Evolutionary conservation across 805 yeast species (phyloP).

Genomic region (Zygosaccharomyces rouxii): DNA sequence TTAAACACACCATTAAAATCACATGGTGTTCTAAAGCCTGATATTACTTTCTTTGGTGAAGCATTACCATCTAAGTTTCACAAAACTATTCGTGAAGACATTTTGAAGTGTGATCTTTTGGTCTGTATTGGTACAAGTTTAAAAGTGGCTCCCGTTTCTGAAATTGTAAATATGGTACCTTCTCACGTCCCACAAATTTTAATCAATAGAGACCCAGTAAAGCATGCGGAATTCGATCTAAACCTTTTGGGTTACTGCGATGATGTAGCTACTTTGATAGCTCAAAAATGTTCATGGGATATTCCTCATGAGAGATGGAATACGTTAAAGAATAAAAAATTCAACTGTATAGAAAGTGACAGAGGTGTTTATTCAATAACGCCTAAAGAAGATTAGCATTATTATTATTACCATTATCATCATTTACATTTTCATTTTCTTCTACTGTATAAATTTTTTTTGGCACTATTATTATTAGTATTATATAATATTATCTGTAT

Average conservation of each 20-base stretch:
- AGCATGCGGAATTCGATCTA: constrained; percentile 75
- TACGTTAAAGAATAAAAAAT: constrained; percentile 23
- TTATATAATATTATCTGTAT: neutral
- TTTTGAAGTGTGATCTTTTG: constrained; percentile 66
- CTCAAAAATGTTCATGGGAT: constrained; percentile 55
- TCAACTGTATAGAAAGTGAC: constrained; percentile 24
- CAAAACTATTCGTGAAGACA: constrained; percentile 53
- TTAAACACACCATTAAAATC: constrained; percentile 38
- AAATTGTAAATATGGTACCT: constrained; percentile 71
- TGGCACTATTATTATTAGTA: neutral
- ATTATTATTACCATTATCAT: neutral
- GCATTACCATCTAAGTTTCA: constrained; percentile 70
- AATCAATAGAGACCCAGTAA: constrained; percentile 71
- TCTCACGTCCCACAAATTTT: constrained; percentile 76
- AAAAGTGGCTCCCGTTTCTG: constrained; percentile 88
- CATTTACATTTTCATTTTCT: neutral
- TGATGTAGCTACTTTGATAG: constrained; percentile 65
- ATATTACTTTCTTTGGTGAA: constrained; percentile 89
- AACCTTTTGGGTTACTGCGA: constrained; percentile 78
- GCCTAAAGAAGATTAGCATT: constrained; percentile 8
- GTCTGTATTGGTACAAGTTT: constrained; percentile 87
- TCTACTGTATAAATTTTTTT: neutral
- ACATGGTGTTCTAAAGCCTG: constrained; percentile 85
- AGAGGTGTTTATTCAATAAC: constrained; percentile 32
- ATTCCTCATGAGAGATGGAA: constrained; percentile 52